Base-by-base conservation (phyloP, 2,329 filamentous ascomycete species). In the Calcarisporium arbuscula region DNA sequence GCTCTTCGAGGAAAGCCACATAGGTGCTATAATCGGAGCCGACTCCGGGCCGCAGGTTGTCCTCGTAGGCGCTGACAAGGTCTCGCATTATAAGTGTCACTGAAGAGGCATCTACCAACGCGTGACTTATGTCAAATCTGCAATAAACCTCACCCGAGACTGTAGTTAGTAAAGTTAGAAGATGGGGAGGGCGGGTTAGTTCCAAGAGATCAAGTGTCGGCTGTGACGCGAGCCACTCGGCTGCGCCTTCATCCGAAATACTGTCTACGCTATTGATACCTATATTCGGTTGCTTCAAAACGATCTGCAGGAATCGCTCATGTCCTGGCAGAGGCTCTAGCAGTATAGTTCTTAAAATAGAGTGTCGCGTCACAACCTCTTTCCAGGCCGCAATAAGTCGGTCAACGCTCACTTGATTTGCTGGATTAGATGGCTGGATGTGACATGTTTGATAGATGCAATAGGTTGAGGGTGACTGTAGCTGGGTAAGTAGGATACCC, bases 341-440 rank as follows among this genome's bases (percentile, higher is more conserved):
- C 10, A 45, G 16, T 1, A 42, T 20, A 3, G 41, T 26, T 4
- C 43, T 39, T 6, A 46, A 17, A 5, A 46, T 31, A 10, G 15
- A 14, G 30, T 40, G 37, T 11, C 33, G 21, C 19, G 26, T 28
- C 10, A 40, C 37, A 5, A 40, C 37, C 7, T 27, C 23, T 21
- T 36, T 17, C 37, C 34, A 31, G 14, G 32, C 37, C 11, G 25
- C 15, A 11, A 27, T 14, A 14, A 34, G 22, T 19, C 30, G 19
- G 5, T 23, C 30, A 18, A 32, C 8, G 12, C 17, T 14, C 16
- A 32, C 5, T 19, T 28, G 18, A 5, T 23, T 10, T 14, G 16
- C 30, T 12, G 12, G 12, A 20, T 11, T 6, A 20, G 7, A 10
- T 6, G 19, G 15, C 15, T 19, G 21, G n/a, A 33, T 17, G 12